Base-by-base conservation (phyloP, 169 alveolate species). In the Plasmodium ovale region DNA sequence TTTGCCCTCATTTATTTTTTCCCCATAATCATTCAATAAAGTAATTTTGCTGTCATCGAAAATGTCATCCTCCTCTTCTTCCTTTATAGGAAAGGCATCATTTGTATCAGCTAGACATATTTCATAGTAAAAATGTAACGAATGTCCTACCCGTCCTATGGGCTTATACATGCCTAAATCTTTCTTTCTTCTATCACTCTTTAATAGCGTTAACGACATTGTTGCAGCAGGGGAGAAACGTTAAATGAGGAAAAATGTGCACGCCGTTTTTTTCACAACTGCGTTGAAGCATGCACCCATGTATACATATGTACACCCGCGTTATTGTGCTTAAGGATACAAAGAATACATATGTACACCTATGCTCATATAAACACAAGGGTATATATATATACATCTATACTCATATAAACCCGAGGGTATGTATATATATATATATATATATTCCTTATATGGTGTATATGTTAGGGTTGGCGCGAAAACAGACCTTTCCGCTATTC, bases 161-260 rank as follows among this genome's bases (percentile, higher is more conserved):
- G 91, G 91, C 49, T 33, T 53, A 53, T 70, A 42, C 10, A 49
- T 16, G 35, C 39, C 60, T 49, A 31, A 12, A 42, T 58, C 27
- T 68, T 85, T 47, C 33, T 62, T 60, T 44, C 53, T 53, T 19
- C 53, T 53, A 42, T 82, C 90, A 82, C 65, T 65, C 0, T 74
- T 7, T 19, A 85, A 49, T 68, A 85, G 51, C n/a, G 91, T 85
- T 58, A 85, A 62, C 42, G 91, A 85, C 91, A 85, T 85, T 12
- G 56, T 85, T 82, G 25, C n/a, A n/a, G n/a, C n/a, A n/a, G n/a
- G n/a, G n/a, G 31, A 25, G n/a, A 21, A 37, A 19, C 56, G 23
- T 21, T 19, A n/a, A 39, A 72, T 33, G 25, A 51, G 23, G 27
- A 58, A 25, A 2, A 35, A 33, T 31, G 39, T 21, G 14, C 25